These are phyloP conservation scores for Aspergillus diversus DNA, from an alignment of 495 filamentous ascomycete species.

Conservation along the genomic window DNA sequence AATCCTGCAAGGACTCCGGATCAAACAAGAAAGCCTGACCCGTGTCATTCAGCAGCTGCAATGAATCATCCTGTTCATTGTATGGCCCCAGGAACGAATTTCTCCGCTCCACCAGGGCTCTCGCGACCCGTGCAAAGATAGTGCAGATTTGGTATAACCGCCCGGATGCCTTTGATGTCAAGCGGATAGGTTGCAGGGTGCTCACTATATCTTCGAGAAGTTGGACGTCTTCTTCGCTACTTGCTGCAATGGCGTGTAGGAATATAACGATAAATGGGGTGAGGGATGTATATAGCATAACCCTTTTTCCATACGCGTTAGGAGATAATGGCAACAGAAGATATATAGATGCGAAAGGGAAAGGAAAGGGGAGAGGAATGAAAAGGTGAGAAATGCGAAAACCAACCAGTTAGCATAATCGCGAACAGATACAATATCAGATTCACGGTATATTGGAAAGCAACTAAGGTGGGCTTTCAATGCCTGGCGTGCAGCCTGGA, in stretches of 20 bases:
- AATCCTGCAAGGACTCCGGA: slow-evolving; percentile 9
- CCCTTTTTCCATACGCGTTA: slow-evolving; percentile 13
- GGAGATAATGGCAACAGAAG: neutral
- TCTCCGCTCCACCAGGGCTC: slow-evolving; percentile 12
- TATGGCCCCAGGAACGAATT: slow-evolving; percentile 14
- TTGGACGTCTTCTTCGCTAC: slow-evolving; percentile 21
- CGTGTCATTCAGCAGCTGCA: slow-evolving; percentile 12
- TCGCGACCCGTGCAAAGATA: slow-evolving; percentile 22
- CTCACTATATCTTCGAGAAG: slow-evolving; percentile 26
- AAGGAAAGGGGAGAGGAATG: neutral
- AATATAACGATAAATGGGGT: slow-evolving; percentile 33
- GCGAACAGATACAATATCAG: slow-evolving; percentile 12
- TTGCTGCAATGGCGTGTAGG: slow-evolving; percentile 30
- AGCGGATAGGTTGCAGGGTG: slow-evolving; percentile 20
- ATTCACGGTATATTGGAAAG: slow-evolving; percentile 21
- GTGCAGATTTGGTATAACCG: slow-evolving; percentile 29
- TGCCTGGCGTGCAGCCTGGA: slow-evolving; percentile 24
- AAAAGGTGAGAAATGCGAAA: too few relatives aligned
- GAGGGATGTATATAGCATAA: slow-evolving; percentile 28
- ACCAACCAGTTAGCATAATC: slow-evolving; percentile 34
- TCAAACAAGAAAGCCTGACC: slow-evolving; percentile 7
- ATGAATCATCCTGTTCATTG: slow-evolving; percentile 12
- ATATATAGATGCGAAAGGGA: neutral
- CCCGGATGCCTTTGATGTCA: slow-evolving; percentile 18
- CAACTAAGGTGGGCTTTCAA: slow-evolving; percentile 24